Evolutionary conservation across 108 stramenopile species (phyloP), one percentile per base, ranked within the genome.

Genomic region (Poteriospumella lacustris): DNA sequence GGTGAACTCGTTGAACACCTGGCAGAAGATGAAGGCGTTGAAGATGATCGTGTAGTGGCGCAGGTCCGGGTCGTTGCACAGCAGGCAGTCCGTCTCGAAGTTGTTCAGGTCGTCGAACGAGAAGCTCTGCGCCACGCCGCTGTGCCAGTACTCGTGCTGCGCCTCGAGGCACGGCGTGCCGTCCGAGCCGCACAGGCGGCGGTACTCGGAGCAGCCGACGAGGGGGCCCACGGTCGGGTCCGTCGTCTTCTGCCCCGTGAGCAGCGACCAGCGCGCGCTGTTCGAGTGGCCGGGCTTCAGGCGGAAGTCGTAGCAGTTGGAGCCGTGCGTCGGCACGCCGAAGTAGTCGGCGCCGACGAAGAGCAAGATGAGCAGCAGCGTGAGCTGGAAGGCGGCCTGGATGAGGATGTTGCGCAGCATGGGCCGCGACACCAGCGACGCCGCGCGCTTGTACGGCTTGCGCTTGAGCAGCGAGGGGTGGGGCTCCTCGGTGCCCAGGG

Each of bases 21-120:
- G 1, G 44, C 39, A 39, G 43, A 80, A 62, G 39, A 80, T 56
- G 76, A 80, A 80, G 19, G 47, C 56, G 73, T 80, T 80, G 56
- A 80, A 80, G 26, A 80, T 64, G 79, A 76, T 19, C 15, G 79
- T 60, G 31, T 1, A 1, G 43, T 80, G 79, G 3, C 26, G 26
- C 12, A 26, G 36, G 42, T 56, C 47, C 5, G 28, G 40, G 9
- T 73, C 42, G 3, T 39, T 56, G 41, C 70, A 73, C 9, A 28
- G 26, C 12, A 73, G 3, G 41, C 70, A 73, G 9, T 73, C 42
- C 36, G 12, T 5, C 26, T 26, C 29, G 24, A 73, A 73, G 36
- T 42, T 42, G 3, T 73, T 34, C 9, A 73, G 70, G 36, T 42
- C 41, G 9, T 5, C 5, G 9, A 73, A 34, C 3, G 47, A 3